Evolutionary conservation across 257 asterid genomes (phyloP).

Genomic region (Agastache rugosa): DNA sequence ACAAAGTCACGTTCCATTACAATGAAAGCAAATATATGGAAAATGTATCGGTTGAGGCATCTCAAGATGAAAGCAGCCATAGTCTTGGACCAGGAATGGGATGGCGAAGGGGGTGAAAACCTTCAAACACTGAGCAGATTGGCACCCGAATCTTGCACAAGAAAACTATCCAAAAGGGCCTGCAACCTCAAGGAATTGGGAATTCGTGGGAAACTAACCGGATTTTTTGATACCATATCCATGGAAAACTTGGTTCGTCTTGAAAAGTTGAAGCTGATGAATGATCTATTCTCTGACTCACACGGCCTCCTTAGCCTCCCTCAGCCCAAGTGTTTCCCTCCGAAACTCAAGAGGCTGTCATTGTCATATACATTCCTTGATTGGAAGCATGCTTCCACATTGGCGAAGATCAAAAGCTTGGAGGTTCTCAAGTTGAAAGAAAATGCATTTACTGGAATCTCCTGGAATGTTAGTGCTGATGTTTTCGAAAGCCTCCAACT

Average conservation of each 20-base stretch:
- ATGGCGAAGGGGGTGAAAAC: slow-evolving; percentile 19
- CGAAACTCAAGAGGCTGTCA: slow-evolving; percentile 40
- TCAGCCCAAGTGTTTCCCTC: slow-evolving; percentile 34
- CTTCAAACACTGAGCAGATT: slow-evolving; percentile 49
- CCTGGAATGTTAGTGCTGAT: slow-evolving; percentile 37
- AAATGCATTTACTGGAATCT: slow-evolving; percentile 44
- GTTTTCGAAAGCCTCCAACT: slow-evolving; percentile 35
- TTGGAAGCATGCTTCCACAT: slow-evolving; percentile 44
- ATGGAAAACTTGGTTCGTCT: slow-evolving; percentile 33
- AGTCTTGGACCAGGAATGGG: slow-evolving; percentile 9
- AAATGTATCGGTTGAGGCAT: slow-evolving; percentile 50
- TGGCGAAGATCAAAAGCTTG: slow-evolving; percentile 40
- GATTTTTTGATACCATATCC: neutral
- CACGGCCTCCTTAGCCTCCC: slow-evolving; percentile 34
- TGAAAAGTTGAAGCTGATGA: slow-evolving; percentile 49
- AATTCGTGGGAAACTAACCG: slow-evolving; percentile 40
- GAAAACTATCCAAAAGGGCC: slow-evolving; percentile 31
- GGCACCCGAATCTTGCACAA: slow-evolving; percentile 45
- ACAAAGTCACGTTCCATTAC: slow-evolving; percentile 35
- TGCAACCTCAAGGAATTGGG: slow-evolving; percentile 43
- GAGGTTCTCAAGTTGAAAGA: slow-evolving; percentile 56
- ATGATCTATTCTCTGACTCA: slow-evolving; percentile 28
- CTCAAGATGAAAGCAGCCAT: slow-evolving; percentile 49
- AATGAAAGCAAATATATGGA: slow-evolving; percentile 46
- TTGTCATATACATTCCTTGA: slow-evolving; percentile 40